Base-by-base conservation (phyloP, 2,329 filamentous ascomycete species). In the Aspergillus aculeatinus region DNA sequence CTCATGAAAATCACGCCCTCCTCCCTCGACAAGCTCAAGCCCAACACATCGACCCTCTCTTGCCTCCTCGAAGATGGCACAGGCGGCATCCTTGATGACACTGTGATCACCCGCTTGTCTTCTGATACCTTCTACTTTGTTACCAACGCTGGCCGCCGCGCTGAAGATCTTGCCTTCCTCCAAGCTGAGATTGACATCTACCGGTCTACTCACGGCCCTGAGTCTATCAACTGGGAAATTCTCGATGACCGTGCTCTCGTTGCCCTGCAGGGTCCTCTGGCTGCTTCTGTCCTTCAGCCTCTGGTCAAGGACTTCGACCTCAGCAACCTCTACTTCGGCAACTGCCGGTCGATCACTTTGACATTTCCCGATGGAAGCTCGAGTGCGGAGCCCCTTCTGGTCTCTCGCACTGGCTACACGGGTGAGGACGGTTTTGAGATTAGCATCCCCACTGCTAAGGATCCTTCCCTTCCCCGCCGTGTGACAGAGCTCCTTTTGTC, bases 351-450 rank as follows among this genome's bases (percentile, higher is more conserved):
- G 70, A 84, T 89, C 21, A 83, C 85, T 64, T 79, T 97, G 56
- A 85, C 82, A 63, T 80, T 91, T 12, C 72, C 76, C 14, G 77
- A 82, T 42, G 84, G 83, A 49, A 83, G 82, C 42, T 78, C 78
- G 62, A 77, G 77, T 23, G 68, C 82, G 62, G 69, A 82, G 62
- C 76, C 82, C 65, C 73, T 95, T 51, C 83, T 97, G 54, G 87
- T 97, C 72, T 93, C 88, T 73, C 87, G 95, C 62, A 95, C 90
- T 51, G 95, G 95, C 4, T 99, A 99, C 81, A 99, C 95, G 0
- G 95, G 95, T 61, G 95, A 99, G 80, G 95, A 99, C 76, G 95
- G 95, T 48, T 99, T 99, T 78, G 95, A 99, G 80, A 91, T 99
- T 71, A 95, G 91, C 47, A 90, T 97, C 69, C 86, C 89, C 1